These are phyloP conservation scores for Saturnispora quitensis DNA, from an alignment of 805 yeast genomes.

Conservation along the genomic window DNA sequence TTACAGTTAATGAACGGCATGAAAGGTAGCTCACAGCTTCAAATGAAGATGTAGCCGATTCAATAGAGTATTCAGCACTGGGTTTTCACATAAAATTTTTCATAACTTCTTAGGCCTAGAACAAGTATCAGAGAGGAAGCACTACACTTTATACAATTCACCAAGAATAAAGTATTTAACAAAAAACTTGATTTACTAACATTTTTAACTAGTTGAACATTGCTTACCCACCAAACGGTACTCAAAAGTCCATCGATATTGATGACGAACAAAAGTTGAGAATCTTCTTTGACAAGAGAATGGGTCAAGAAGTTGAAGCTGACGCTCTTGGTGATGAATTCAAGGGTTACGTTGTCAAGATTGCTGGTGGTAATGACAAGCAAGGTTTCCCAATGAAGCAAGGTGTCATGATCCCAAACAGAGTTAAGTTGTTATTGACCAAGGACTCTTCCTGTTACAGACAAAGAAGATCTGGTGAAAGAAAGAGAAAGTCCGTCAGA, in stretches of 20 bases:
- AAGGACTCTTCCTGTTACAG: slow-evolving; percentile 98
- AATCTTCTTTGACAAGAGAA: slow-evolving; percentile 97
- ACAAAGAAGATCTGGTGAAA: slow-evolving; percentile 99
- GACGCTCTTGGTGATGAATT: slow-evolving; percentile 97
- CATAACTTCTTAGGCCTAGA: neutral
- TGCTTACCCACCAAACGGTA: slow-evolving; percentile 99
- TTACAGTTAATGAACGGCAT: neutral
- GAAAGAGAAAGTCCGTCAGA: slow-evolving; percentile 99
- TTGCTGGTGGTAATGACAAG: slow-evolving; percentile 99
- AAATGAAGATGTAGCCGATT: neutral
- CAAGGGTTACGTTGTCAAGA: slow-evolving; percentile 98
- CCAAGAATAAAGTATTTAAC: neutral
- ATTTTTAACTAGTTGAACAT: slow-evolving; percentile 69
- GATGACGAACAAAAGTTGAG: slow-evolving; percentile 99
- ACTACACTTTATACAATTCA: neutral
- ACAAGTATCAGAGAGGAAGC: neutral
- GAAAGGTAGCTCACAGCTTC: neutral
- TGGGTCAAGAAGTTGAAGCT: slow-evolving; percentile 99
- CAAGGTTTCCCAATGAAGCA: slow-evolving; percentile 99
- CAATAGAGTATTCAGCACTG: neutral
- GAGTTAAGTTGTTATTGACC: slow-evolving; percentile 91
- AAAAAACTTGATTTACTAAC: neutral
- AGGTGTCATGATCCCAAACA: slow-evolving; percentile 99
- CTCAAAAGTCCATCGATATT: slow-evolving; percentile 95
- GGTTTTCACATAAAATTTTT: neutral